phyloP scores from a whole-genome alignment of 495 filamentous ascomycete genomes.

The Penicillium bialowiezense region DNA sequence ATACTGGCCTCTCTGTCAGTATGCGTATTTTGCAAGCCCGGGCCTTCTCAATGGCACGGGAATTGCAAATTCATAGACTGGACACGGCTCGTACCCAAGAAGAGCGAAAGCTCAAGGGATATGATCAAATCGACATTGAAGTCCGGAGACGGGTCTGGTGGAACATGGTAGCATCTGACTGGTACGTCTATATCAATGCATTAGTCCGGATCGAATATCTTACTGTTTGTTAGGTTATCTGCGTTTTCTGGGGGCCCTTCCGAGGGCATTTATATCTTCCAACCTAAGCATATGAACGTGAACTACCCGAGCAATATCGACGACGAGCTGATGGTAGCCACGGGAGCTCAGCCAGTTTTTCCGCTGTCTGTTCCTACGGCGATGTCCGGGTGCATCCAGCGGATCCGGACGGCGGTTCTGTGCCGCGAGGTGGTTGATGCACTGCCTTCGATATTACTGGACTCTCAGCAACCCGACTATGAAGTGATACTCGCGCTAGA shows the following conservation, averaged over 20 bases:
- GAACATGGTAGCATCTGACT: constrained; percentile 32
- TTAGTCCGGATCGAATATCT: not conserved
- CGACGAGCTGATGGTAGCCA: constrained; percentile 21
- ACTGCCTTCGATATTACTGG: constrained; percentile 20
- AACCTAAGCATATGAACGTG: constrained; percentile 32
- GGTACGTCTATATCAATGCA: constrained; percentile 11
- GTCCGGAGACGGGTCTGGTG: constrained; percentile 33
- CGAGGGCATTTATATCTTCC: constrained; percentile 26
- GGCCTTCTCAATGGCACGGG: constrained; percentile 23
- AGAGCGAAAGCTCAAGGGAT: constrained; percentile 23
- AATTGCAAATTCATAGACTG: constrained; percentile 25
- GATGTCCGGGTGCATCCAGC: constrained; percentile 23
- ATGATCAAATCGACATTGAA: constrained; percentile 27
- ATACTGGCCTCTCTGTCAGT: constrained; percentile 19
- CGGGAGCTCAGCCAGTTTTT: constrained; percentile 3
- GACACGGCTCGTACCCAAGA: constrained; percentile 21
- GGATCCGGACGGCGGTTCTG: constrained; percentile 20
- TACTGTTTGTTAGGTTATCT: constrained; percentile 21
- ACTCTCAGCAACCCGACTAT: constrained; percentile 20
- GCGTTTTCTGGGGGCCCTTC: constrained; percentile 23
- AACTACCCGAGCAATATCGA: constrained; percentile 28
- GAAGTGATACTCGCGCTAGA: constrained; percentile 23
- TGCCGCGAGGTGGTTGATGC: constrained; percentile 31
- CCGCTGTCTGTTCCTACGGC: constrained; percentile 19
- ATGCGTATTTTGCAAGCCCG: constrained; percentile 21